Evolutionary conservation across 2,329 filamentous ascomycete species (phyloP).

Genomic region (Magnaporthiopsis poae): DNA sequence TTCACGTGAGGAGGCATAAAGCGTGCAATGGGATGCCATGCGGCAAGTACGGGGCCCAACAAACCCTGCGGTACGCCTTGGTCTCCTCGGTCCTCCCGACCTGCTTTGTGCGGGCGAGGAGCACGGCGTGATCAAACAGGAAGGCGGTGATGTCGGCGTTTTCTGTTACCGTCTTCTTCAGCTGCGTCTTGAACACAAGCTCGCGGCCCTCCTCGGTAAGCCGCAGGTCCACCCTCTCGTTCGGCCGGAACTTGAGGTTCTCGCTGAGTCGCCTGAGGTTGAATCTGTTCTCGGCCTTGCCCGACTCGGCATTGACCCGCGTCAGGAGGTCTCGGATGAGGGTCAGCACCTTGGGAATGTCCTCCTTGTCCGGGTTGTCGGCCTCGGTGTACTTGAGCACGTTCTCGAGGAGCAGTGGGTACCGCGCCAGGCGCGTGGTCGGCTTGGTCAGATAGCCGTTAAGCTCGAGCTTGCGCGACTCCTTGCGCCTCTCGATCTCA

Average conservation of each 20-base stretch:
- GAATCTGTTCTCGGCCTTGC: conserved; percentile 95
- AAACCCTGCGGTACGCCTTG: conserved; percentile 74
- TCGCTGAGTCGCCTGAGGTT: conserved; percentile 87
- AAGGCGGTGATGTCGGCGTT: conserved; percentile 85
- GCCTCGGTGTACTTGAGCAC: conserved; percentile 86
- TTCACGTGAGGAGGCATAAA: conserved; percentile 10
- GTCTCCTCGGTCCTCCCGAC: conserved; percentile 90
- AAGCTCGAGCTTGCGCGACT: conserved; percentile 89
- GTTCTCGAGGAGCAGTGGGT: conserved; percentile 82
- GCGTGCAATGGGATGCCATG: no score
- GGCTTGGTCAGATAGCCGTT: conserved; percentile 98
- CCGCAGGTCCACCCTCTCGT: conserved; percentile 86
- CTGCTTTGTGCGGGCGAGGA: conserved; percentile 82
- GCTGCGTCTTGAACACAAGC: conserved; percentile 82
- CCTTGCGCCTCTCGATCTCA: conserved; percentile 88
- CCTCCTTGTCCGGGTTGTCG: conserved; percentile 78
- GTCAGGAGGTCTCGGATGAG: conserved; percentile 80
- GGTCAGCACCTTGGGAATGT: conserved; percentile 79
- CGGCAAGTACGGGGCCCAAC: conserved; percentile 14
- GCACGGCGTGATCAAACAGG: conserved; percentile 88
- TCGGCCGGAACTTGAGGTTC: conserved; percentile 79
- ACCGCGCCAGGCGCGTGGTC: conserved; percentile 86
- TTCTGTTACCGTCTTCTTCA: conserved; percentile 88
- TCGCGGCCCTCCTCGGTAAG: conserved; percentile 88
- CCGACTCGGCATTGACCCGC: conserved; percentile 86